Evolutionary conservation across 176 grass and related monocot species (phyloP), one percentile per base, ranked within the genome.

Genomic region (Ensete ventricosum): DNA sequence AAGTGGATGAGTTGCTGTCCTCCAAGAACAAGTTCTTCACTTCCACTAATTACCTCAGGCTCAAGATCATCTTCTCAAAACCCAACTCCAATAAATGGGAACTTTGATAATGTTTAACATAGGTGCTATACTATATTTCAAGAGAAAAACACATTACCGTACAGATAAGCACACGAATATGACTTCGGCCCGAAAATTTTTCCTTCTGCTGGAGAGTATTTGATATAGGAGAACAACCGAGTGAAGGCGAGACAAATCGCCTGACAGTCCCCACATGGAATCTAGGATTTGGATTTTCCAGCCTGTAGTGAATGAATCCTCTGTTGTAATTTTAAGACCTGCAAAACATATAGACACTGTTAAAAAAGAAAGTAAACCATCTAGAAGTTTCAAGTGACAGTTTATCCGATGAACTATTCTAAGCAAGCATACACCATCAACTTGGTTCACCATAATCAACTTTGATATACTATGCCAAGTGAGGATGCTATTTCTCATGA

Each of bases 261-360:
- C 10, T 11, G 64, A 11, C 26, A 67, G 12, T 11, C 12, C 11
- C 64, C 7, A 34, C 10, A 19, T 27, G 8, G 14, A 48, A 76
- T 2, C 67, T 93, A 90, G 19, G 80, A 73, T 79, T 93, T 97
- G 51, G 88, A 25, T 71, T 89, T 84, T 69, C 87, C 87, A 65
- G 85, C 75, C 83, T 93, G 90, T 64, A 90, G 82, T 71, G 78
- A 72, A 71, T 97, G 94, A 76, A 97, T 89, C 82, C 84, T 97
- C 63, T 97, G 94, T 80, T 97, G 94, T 81, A 93, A 83, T 81
- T 88, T 93, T 69, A 97, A 81, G 73, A 97, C 88, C 94, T 97
- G 84, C 69, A 81, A 48, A 68, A 52, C 14, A 52, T 23, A 78
- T 63, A 20, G 2, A 54, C 20, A 23, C 34, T 23, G 11, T 43